A percentile compares a stretch with the other conserved stretches of the same genome.
phyloP scores from a whole-genome alignment of 176 grass and related monocot genomes.

The Microstegium vimineum region DNA sequence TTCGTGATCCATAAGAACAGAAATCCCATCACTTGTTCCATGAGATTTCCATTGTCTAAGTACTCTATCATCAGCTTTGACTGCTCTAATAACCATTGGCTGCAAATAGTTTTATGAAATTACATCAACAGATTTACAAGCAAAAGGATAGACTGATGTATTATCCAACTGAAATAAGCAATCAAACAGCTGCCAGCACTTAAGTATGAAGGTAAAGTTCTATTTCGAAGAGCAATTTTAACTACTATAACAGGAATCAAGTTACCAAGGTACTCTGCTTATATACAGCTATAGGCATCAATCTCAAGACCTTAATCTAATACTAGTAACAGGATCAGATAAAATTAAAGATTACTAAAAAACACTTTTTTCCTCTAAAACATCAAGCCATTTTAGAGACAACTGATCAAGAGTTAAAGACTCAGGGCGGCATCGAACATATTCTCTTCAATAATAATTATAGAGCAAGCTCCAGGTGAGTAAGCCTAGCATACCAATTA shows the following conservation, averaged over 20 bases:
- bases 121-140: slow-evolving; percentile 17
- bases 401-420: slow-evolving; percentile 12
- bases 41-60: slow-evolving; percentile 80
- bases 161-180: slow-evolving; percentile 14
- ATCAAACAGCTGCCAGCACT: background rate
- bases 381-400: background rate
- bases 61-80: slow-evolving; percentile 62
- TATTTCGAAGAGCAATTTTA: background rate
- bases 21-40: slow-evolving; percentile 45
- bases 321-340: background rate
- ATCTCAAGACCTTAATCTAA: background rate
- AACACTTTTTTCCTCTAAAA: background rate
- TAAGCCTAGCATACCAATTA: background rate
- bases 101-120: slow-evolving; percentile 40
- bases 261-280: slow-evolving; percentile 4
- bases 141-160: slow-evolving; percentile 10
- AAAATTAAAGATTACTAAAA: background rate
- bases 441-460: slow-evolving; percentile 8
- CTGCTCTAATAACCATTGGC: slow-evolving; percentile 25
- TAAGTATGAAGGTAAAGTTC: background rate
- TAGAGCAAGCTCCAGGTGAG: background rate
- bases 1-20: slow-evolving; percentile 63
- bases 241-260: background rate
- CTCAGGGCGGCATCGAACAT: background rate
- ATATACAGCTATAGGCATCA: background rate